Evolutionary conservation across 176 grass and related monocot species (phyloP).

Genomic region (Zea mays): Zm-B73-REFERENCE-NAM-5.0 NC_050098.1:136707501-136708000

Average conservation of each 20-base stretch:
- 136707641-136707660: slow-evolving; percentile 43
- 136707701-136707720: slow-evolving; percentile 34
- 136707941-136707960: too few species aligned
- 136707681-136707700: slow-evolving; percentile 68
- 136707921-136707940: too few species aligned
- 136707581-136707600: slow-evolving; percentile 46
- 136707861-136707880: too few species aligned
- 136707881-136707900: too few species aligned
- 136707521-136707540: slow-evolving; percentile 51
- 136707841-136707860: too few species aligned
- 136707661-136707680: slow-evolving; percentile 52
- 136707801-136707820: too few species aligned
- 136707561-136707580: slow-evolving; percentile 51
- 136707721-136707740: background rate
- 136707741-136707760: slow-evolving; percentile 64
- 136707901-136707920: too few species aligned
- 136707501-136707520: too few species aligned
- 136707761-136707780: slow-evolving; percentile 71
- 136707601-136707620: slow-evolving; percentile 55
- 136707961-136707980: too few species aligned
- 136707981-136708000: too few species aligned
- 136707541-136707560: slow-evolving; percentile 51
- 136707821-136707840: too few species aligned
- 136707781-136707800: slow-evolving; percentile 44
- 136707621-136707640: slow-evolving; percentile 48